Evolutionary conservation across 345 rosid species (phyloP).

Genomic region (Rhodamnia rubescens): DNA sequence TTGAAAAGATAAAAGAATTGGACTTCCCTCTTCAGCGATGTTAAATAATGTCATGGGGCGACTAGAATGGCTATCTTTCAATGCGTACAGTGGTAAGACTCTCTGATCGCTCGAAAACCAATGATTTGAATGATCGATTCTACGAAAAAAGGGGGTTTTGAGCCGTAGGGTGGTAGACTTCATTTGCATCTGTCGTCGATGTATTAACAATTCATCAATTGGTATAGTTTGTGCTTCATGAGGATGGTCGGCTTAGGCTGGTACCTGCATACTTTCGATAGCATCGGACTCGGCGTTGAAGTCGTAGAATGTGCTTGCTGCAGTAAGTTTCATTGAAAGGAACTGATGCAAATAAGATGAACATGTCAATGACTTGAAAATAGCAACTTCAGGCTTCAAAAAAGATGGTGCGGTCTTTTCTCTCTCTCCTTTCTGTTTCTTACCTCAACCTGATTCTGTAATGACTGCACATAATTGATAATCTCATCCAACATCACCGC

Average conservation of each 20-base stretch:
- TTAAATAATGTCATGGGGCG: neutral
- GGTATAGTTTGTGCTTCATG: neutral
- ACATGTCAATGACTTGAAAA: neutral
- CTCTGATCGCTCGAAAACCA: neutral
- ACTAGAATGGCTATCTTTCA: neutral
- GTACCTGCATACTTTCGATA: constrained; percentile 47
- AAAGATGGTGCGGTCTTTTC: neutral
- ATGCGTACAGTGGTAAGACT: neutral
- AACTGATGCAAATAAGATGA: constrained; percentile 36
- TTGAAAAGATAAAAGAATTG: neutral
- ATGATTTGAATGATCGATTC: neutral
- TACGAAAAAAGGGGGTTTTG: neutral
- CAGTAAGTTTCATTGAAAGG: constrained; percentile 77
- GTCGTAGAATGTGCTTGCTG: constrained; percentile 67
- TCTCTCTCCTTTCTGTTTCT: neutral
- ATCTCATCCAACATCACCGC: constrained; percentile 61
- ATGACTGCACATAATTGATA: constrained; percentile 53
- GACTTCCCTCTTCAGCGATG: neutral
- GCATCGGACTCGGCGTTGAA: constrained; percentile 60
- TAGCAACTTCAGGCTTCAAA: neutral
- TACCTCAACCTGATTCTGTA: constrained; percentile 65
- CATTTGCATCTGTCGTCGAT: neutral
- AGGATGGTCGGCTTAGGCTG: neutral
- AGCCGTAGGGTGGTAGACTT: neutral
- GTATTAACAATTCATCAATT: neutral